Percentiles rank a stretch among this genome's conserved stretches.
phyloP scores from a whole-genome alignment of 176 grass and related monocot species.

The Avena sativa region DNA sequence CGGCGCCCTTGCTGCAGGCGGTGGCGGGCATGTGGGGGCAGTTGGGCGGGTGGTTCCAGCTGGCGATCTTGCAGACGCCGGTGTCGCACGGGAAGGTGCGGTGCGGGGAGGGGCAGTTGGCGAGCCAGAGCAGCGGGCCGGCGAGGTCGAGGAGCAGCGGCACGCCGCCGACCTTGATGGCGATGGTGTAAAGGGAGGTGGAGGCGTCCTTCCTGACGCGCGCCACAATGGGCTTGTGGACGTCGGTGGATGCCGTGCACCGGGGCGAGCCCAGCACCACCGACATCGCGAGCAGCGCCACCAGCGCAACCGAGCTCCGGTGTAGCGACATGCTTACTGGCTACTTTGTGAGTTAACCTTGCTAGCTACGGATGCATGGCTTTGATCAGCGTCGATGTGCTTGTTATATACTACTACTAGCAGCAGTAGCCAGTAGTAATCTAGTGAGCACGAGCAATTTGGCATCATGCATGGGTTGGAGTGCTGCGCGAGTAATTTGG shows the following conservation, averaged over 20 bases:
- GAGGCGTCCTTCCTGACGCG: conserved; percentile 23
- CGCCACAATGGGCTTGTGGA: conserved; percentile 5
- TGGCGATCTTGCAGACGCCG: neutral
- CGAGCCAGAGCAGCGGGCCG: conserved; percentile 38
- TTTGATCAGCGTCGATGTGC: neutral
- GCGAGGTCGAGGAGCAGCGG: conserved; percentile 44
- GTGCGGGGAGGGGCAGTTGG: conserved; percentile 30
- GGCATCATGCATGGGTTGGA: too few species aligned
- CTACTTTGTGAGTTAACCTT: too few species aligned
- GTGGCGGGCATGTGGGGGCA: neutral
- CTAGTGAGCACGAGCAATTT: too few species aligned
- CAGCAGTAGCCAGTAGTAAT: too few species aligned
- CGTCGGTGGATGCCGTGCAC: neutral
- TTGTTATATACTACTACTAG: neutral
- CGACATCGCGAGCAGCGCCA: neutral
- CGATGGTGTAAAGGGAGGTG: conserved; percentile 43
- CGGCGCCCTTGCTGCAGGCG: neutral
- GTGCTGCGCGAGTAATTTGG: neutral
- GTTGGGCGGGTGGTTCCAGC: neutral
- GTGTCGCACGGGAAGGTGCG: neutral
- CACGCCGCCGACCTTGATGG: conserved; percentile 27
- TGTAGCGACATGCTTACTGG: neutral
- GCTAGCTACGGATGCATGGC: neutral
- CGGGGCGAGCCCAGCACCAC: neutral
- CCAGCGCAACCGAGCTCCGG: neutral